A percentile compares a stretch with the other conserved stretches of the same genome.
Conservation (phyloP, 441 rosid genomes). For the Populus hybrid region DNA sequence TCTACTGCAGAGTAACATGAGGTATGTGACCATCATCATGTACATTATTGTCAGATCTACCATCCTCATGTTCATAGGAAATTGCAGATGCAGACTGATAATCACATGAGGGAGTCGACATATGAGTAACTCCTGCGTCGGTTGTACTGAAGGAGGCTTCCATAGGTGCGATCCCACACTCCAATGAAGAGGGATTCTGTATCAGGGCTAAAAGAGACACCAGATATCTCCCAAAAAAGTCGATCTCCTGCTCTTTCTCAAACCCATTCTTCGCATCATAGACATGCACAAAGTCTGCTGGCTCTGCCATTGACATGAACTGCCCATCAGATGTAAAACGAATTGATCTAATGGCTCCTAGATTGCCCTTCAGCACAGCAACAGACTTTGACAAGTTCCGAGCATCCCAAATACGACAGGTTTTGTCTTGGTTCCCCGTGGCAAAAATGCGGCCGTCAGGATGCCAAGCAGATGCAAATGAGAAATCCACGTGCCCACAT, state of each 20-base stretch:
- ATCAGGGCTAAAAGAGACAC: constrained; percentile 57
- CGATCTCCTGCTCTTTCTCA: constrained; percentile 58
- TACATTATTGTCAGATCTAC: constrained; percentile 7
- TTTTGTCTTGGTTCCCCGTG: constrained; percentile 63
- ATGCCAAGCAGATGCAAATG: constrained; percentile 69
- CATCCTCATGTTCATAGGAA: constrained; percentile 15
- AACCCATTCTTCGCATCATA: constrained; percentile 45
- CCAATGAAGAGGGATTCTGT: constrained; percentile 54
- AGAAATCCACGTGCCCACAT: constrained; percentile 53
- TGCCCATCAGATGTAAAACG: constrained; percentile 53
- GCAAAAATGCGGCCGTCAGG: constrained; percentile 55
- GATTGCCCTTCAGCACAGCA: constrained; percentile 53
- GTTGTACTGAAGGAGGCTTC: constrained; percentile 55
- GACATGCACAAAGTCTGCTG: constrained; percentile 59
- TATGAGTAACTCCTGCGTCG: constrained; percentile 40
- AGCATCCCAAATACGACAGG: constrained; percentile 54
- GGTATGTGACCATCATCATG: constrained; percentile 14
- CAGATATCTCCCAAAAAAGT: constrained; percentile 64
- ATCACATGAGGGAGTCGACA: constrained; percentile 40
- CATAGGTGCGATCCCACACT: constrained; percentile 61
- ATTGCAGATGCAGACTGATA: constrained; percentile 12
- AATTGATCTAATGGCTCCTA: constrained; percentile 55
- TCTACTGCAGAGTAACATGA: constrained; percentile 11
- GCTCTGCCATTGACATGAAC: constrained; percentile 57
- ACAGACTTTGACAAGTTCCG: constrained; percentile 48